Evolutionary conservation across 2,329 filamentous ascomycete species (phyloP).

Genomic region (Bisporella sp.): DNA sequence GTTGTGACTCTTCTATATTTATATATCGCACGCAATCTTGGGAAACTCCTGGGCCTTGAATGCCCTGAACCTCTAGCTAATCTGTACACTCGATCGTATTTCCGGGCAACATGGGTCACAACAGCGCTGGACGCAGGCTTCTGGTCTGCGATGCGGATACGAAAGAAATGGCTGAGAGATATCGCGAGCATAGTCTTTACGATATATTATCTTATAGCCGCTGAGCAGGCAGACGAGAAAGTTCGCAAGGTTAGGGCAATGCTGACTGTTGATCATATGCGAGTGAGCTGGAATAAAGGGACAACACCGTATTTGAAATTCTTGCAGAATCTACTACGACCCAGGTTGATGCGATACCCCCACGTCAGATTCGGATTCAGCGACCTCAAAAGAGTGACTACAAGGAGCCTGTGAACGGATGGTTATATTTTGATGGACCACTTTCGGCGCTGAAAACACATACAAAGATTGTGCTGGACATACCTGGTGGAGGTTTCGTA

Average conservation of each 20-base stretch:
- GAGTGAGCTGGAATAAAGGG: slow-evolving; percentile 93
- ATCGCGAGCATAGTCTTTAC: slow-evolving; percentile 78
- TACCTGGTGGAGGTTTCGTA: slow-evolving; percentile 91
- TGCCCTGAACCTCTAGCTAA: slow-evolving; percentile 91
- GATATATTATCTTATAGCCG: slow-evolving; percentile 83
- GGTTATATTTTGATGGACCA: slow-evolving; percentile 92
- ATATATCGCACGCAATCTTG: slow-evolving; percentile 88
- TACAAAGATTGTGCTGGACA: slow-evolving; percentile 74
- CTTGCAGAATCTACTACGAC: slow-evolving; percentile 65
- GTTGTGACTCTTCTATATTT: slow-evolving; percentile 84
- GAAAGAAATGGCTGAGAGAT: slow-evolving; percentile 72
- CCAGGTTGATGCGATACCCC: slow-evolving; percentile 72
- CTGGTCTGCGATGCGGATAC: slow-evolving; percentile 96
- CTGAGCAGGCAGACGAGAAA: slow-evolving; percentile 94
- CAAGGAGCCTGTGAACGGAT: slow-evolving; percentile 72
- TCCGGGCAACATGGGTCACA: slow-evolving; percentile 92
- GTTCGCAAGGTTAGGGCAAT: slow-evolving; percentile 82
- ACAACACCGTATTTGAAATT: slow-evolving; percentile 79
- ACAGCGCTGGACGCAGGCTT: slow-evolving; percentile 94
- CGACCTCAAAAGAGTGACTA: slow-evolving; percentile 76
- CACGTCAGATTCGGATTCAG: slow-evolving; percentile 76
- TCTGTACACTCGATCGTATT: slow-evolving; percentile 87
- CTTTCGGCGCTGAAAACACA: slow-evolving; percentile 70
- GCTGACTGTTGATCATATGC: slow-evolving; percentile 83
- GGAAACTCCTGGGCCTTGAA: slow-evolving; percentile 83